Evolutionary conservation across 768 basidiomycete species (phyloP), one percentile per base, ranked within the genome.

Genomic region (Lactarius sanguifluus): DNA sequence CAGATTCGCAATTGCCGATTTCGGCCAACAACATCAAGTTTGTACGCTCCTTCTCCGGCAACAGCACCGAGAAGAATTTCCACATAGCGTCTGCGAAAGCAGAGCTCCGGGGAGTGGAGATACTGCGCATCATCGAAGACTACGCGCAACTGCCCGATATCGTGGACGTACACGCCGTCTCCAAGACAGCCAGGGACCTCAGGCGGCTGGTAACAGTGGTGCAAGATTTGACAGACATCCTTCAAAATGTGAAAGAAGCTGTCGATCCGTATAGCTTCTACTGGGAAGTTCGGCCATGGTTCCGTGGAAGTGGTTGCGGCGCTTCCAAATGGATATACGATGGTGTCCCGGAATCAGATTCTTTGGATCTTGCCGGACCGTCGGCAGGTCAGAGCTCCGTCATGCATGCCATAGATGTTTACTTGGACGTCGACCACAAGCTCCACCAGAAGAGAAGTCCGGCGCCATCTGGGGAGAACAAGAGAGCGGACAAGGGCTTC

Each of bases 301-400:
- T 85, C 78, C 87, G 89, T 65, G 82, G 82, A 55, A 84, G 81
- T 68, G 84, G 83, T 0, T 77, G 84, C 9, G 75, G 76, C 9
- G 77, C 77, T 32, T 80, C 81, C 10, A 79, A 79, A 23, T 93
- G 91, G 91, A 78, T 88, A 47, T 98, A 90, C 75, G 89, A 94
- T 72, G 94, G 92, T 0, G 85, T 92, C 9, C 80, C 81, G 6
- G 78, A 84, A 38, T 81, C 79, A 32, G 80, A 84, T 34, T 75
- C 79, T 59, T 83, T 92, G 47, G 86, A 90, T 68, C 83, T 88
- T 61, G 90, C 87, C 65, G 96, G 96, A 0, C 96, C 96, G 28
- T 94, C 92, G 12, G 96, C 94, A 1, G 96, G 96, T 2, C 96
- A 99, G 79, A 94, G 92, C 76, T 89, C 88, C 59, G 84, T 96